Percentiles rank a stretch among this genome's conserved stretches.
phyloP scores from a whole-genome alignment of 148 eudicot genomes.

The Persicaria maculosa region DNA sequence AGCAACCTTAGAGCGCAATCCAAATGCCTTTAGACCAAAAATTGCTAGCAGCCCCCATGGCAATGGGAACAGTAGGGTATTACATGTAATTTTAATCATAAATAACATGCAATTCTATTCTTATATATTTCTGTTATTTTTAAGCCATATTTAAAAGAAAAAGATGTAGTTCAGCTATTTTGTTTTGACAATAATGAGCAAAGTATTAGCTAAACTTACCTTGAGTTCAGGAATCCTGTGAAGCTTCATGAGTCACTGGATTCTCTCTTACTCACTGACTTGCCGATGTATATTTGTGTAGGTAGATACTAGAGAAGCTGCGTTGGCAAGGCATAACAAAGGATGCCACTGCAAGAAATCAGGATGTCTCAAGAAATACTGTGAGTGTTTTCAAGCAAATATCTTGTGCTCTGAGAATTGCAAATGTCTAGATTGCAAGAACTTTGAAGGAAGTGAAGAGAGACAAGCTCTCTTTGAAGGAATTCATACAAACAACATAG shows the following conservation, averaged over 20 bases:
- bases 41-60: slow-evolving; percentile 96
- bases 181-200: not conserved
- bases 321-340: slow-evolving; percentile 79
- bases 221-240: not conserved
- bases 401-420: slow-evolving; percentile 95
- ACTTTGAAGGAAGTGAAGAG: slow-evolving; percentile 98
- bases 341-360: slow-evolving; percentile 99
- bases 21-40: slow-evolving; percentile 98
- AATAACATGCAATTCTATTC: not conserved
- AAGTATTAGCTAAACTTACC: not conserved
- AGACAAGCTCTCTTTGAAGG: slow-evolving; percentile 90
- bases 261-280: not conserved
- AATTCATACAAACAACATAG: slow-evolving; percentile 67
- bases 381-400: slow-evolving; percentile 97
- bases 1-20: slow-evolving; percentile 93
- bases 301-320: slow-evolving; percentile 74
- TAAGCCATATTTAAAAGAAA: not conserved
- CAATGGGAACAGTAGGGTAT: slow-evolving; percentile 53
- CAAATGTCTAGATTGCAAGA: slow-evolving; percentile 96
- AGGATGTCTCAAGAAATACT: slow-evolving; percentile 94
- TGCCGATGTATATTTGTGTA: slow-evolving; percentile 19
- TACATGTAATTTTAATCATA: slow-evolving; percentile 1
- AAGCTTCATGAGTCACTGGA: not conserved
- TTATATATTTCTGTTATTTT: not conserved
- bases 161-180: not conserved